These are phyloP conservation scores for Aspergillus sclerotialis DNA, from an alignment of 2,329 filamentous ascomycete species.

Conservation along the genomic window DNA sequence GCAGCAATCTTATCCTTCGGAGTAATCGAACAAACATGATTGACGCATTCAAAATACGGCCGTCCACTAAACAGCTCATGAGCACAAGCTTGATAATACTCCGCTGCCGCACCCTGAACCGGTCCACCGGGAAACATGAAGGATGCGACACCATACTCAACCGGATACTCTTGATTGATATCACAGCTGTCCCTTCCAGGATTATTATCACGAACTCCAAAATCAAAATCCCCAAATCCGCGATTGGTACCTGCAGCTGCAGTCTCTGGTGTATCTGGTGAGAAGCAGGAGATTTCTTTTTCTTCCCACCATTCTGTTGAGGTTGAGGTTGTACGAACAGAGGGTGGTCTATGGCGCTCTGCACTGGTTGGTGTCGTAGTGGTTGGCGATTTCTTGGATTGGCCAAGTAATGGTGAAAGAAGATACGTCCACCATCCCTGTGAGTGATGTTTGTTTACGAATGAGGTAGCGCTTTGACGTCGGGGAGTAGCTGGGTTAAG, in stretches of 20 bases:
- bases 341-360: conserved; percentile 20
- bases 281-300: conserved; percentile 20
- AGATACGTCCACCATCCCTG: conserved; percentile 46
- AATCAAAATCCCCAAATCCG: too few relatives aligned
- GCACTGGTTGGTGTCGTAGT: conserved; percentile 19
- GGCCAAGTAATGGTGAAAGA: conserved; percentile 37
- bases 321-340: conserved; percentile 9
- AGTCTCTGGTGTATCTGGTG: conserved; percentile 23
- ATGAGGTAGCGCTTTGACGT: conserved; percentile 28
- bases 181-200: conserved; percentile 13
- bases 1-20: conserved; percentile 12
- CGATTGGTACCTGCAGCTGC: conserved; percentile 7
- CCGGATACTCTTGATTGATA: conserved; percentile 4
- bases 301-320: conserved; percentile 18
- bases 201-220: too few relatives aligned
- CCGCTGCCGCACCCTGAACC: conserved; percentile 30
- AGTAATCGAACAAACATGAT: conserved; percentile 36
- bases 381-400: conserved; percentile 27
- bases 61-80: conserved; percentile 36
- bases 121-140: conserved; percentile 18
- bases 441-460: conserved; percentile 33
- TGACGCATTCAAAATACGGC: conserved; percentile 38
- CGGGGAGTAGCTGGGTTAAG: conserved; percentile 21
- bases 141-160: conserved; percentile 5
- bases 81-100: conserved; percentile 40